Evolutionary conservation across 345 rosid genomes (phyloP).

Genomic region (Lumnitzera racemosa): DNA sequence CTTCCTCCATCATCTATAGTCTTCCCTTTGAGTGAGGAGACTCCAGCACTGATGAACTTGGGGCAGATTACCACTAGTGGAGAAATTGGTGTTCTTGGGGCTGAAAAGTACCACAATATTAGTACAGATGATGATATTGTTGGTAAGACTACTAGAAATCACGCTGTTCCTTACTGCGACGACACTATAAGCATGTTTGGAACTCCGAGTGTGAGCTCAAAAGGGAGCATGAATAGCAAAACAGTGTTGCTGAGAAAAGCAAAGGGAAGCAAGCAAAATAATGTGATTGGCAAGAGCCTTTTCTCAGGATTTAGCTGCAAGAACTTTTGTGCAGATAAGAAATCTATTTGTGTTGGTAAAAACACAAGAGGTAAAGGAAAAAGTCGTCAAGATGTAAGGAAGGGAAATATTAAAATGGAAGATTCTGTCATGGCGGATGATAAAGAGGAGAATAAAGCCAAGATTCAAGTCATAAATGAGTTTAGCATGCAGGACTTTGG

Average conservation of each 20-base stretch:
- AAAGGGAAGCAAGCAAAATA: conserved; percentile 18
- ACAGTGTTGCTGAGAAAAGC: conserved; percentile 20
- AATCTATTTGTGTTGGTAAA: conserved; percentile 27
- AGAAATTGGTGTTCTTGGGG: conserved; percentile 42
- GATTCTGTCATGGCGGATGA: conserved; percentile 13
- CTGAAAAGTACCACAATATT: conserved; percentile 53
- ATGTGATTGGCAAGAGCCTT: conserved; percentile 22
- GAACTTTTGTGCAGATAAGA: conserved; percentile 37
- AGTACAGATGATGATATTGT: conserved; percentile 17
- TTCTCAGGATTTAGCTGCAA: conserved; percentile 37
- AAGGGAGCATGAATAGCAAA: conserved; percentile 44
- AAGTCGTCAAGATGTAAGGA: conserved; percentile 13
- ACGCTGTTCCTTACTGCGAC: too few relatives aligned
- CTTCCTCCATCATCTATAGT: conserved; percentile 11
- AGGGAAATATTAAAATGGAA: conserved; percentile 9
- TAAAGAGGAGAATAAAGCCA: conserved; percentile 15
- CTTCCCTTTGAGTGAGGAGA: conserved; percentile 13
- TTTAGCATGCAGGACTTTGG: conserved; percentile 15
- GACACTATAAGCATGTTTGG: not conserved
- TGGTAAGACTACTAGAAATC: conserved; percentile 6
- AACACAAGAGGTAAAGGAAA: conserved; percentile 6
- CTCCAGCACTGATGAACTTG: conserved; percentile 13
- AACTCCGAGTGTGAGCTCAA: conserved; percentile 39
- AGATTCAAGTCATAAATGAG: conserved; percentile 15
- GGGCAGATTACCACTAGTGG: conserved; percentile 19